Base-by-base conservation (phyloP, 306 rosid species). In the Adenanthera pavonina region DNA sequence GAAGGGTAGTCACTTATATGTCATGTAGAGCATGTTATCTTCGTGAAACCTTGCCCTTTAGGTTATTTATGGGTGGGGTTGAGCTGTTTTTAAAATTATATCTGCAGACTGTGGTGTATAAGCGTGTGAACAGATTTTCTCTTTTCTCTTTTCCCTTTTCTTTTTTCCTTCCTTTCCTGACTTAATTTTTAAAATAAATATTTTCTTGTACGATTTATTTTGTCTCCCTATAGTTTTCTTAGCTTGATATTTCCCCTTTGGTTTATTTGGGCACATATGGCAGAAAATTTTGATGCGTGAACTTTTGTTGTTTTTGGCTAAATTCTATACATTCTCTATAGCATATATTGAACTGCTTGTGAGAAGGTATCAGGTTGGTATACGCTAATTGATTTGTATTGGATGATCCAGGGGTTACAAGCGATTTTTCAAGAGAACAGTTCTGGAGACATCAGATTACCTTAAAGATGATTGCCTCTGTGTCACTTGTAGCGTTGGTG, bases 401-500 rank as follows among this genome's bases (percentile, higher is more conserved):
- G 78, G 62, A 78, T 87, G 75, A 47, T 84, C 76, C 91, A 92
- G 97, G 97, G 97, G 97, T 47, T 92, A 92, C 86, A 92, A 92
- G 75, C 89, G 94, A 12, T 92, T 92, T 72, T 89, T 92, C 71
- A 92, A 92, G 81, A 89, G 97, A 82, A 86, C 90, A 57, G 72
- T 83, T 49, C 82, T 92, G 25, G 95, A 92, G 89, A 80, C 90
- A 44, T 92, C 97, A 19, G 97, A 92, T 66, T 92, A 91, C 80
- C 91, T 92, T 67, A 91, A 91, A 86, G 94, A 92, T 64, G 94
- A 91, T 70, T 92, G 94, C 78, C 92, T 92, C 25, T 87, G 88
- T 34, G 91, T 92, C 38, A 83, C 86, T 65, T 92, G 97, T 85
- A 87, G 89, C 3, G 97, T 92, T 60, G 97, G 97, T 74, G 95